Percentiles rank a stretch among this genome's conserved stretches.
Evolutionary conservation across 1,284 basidiomycete species (phyloP).

Genomic region (Rhodotorula sp.): DNA sequence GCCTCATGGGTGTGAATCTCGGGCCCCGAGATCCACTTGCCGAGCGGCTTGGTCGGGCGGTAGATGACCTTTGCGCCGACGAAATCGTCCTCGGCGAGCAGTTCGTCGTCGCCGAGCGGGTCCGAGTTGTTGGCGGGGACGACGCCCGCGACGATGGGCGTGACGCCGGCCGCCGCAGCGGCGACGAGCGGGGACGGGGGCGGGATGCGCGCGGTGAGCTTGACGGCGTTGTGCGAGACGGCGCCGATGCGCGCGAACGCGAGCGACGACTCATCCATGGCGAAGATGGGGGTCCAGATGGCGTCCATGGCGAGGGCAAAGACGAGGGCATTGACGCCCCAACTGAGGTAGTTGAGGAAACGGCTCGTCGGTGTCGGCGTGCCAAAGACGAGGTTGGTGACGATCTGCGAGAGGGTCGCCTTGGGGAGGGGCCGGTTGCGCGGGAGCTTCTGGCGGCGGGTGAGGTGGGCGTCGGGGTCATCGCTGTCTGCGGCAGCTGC

Average conservation of each 20-base stretch:
- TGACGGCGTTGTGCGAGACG: slow-evolving; percentile 64
- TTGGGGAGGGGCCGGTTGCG: slow-evolving; percentile 26
- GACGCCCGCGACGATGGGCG: slow-evolving; percentile 19
- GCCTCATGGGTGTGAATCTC: slow-evolving; percentile 47
- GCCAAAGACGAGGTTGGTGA: slow-evolving; percentile 21
- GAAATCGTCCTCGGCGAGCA: slow-evolving; percentile 27
- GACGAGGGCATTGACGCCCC: slow-evolving; percentile 37
- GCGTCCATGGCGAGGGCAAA: slow-evolving; percentile 38
- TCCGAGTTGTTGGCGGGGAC: slow-evolving; percentile 22
- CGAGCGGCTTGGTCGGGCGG: slow-evolving; percentile 41
- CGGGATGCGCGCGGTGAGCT: slow-evolving; percentile 64
- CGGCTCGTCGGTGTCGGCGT: slow-evolving; percentile 23
- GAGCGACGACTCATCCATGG: slow-evolving; percentile 53
- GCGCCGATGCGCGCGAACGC: slow-evolving; percentile 68
- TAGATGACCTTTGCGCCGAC: slow-evolving; percentile 40
- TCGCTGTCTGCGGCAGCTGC: slow-evolving; percentile 12
- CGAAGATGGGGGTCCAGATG: slow-evolving; percentile 40
- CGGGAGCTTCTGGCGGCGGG: slow-evolving; percentile 17
- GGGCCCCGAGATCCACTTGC: slow-evolving; percentile 42
- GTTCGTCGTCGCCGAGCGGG: neutral
- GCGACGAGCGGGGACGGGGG: slow-evolving; percentile 56
- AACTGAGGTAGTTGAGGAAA: slow-evolving; percentile 29
- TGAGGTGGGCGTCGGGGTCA: neutral
- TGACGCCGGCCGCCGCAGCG: slow-evolving; percentile 1
- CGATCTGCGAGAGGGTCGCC: slow-evolving; percentile 14